Evolutionary conservation across 2,329 filamentous ascomycete genomes (phyloP), one percentile per base, ranked within the genome.

Genomic region (Cladosporium sp.): DNA sequence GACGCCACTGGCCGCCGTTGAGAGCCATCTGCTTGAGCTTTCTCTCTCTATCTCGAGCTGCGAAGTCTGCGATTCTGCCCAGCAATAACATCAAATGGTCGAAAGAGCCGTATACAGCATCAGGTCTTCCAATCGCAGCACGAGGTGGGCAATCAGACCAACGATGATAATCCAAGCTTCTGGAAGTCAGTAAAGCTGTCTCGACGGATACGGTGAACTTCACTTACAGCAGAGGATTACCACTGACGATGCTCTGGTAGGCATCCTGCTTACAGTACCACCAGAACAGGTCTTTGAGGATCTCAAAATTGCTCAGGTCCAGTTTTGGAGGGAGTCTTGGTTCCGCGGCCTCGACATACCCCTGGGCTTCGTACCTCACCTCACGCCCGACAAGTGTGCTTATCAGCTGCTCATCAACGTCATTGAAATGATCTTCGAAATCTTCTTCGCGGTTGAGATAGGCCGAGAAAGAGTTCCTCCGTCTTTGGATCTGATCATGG

Each of bases 231-330:
- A 95, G 75, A 56, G 80, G 80, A 40, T 92, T 91, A 8, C 89
- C 92, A 59, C 91, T 93, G 19, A 97, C 74, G 56, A 96, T 82
- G 66, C 88, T 90, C 68, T 96, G 92, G 61, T 92, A 95, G 8
- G 87, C 83, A 67, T 97, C 93, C 75, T 96, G 93, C 69, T 95
- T 95, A 62, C 82, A 85, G 67, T 91, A 96, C 87, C 90, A 96
- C 91, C 92, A 98, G 66, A 87, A 95, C 4, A 97, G 72, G 70
- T 97, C 93, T 58, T 87, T 83, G 37, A 93, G 77, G 13, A 87
- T 85, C 63, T 93, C 87, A 63, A 87, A 95, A 38, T 81, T 84
- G 56, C 89, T 84, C 44, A 95, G 78, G 56, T 97, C 91, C 13
- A 58, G 61, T 58, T 33, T 57, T 56, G 45, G 63, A 54, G 59